Conservation (phyloP, 75 land plant genomes). For the Cupressus sempervirens region DNA sequence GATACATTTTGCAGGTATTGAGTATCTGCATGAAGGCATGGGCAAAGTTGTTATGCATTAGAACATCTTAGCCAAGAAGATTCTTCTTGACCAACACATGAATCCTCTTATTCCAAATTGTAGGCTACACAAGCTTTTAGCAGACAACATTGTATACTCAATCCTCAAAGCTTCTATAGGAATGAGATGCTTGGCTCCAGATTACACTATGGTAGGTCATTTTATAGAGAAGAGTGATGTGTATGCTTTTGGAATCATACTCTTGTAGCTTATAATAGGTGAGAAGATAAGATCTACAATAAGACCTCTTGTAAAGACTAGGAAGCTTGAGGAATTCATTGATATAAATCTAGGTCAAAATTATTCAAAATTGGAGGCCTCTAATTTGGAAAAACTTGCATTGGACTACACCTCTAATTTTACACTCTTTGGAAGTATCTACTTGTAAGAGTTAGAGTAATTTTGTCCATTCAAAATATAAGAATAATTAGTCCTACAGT, state of each 20-base stretch:
- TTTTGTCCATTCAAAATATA: background rate
- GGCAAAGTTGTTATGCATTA: conserved; percentile 57
- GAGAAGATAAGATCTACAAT: conserved; percentile 27
- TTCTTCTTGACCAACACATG: conserved; percentile 62
- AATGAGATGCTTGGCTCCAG: conserved; percentile 87
- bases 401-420: conserved; percentile 61
- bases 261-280: conserved; percentile 74
- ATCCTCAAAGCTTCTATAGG: conserved; percentile 68
- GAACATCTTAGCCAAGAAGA: conserved; percentile 77
- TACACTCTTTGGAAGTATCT: no score
- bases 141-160: conserved; percentile 76
- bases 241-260: conserved; percentile 77
- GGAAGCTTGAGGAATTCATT: conserved; percentile 46
- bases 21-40: conserved; percentile 57
- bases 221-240: conserved; percentile 76
- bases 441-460: no score
- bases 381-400: conserved; percentile 56
- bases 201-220: conserved; percentile 58
- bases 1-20: conserved; percentile 44
- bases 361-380: conserved; percentile 52
- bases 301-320: conserved; percentile 32
- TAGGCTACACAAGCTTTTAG: conserved; percentile 63
- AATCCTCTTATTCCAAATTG: conserved; percentile 64
- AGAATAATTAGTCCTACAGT: background rate
- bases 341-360: conserved; percentile 54